Evolutionary conservation across 345 rosid species (phyloP).

Genomic region (Syzygium oleosum): DNA sequence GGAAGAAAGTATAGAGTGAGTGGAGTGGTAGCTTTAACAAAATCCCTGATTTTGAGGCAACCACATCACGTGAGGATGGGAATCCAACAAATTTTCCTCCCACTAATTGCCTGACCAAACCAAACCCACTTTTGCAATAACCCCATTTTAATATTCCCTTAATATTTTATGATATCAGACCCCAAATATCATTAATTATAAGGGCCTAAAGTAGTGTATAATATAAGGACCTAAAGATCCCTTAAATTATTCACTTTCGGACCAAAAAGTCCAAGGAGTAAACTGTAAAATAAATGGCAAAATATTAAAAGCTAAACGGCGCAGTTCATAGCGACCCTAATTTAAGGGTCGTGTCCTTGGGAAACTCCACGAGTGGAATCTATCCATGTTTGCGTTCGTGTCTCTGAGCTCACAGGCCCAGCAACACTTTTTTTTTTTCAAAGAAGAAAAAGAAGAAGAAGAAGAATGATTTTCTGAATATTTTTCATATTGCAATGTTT

Average conservation of each 20-base stretch:
- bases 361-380: constrained; percentile 1
- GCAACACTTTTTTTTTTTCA: neutral
- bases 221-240: neutral
- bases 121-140: neutral
- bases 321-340: neutral
- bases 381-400: neutral
- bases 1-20: neutral
- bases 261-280: neutral
- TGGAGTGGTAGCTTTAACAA: neutral
- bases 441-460: neutral
- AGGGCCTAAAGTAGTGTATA: neutral
- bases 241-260: neutral
- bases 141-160: neutral
- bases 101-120: neutral
- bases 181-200: neutral
- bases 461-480: neutral
- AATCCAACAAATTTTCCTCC: neutral
- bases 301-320: constrained; percentile 2
- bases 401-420: neutral
- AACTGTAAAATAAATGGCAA: neutral
- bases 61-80: constrained; percentile 4
- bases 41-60: constrained; percentile 8
- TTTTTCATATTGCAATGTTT: neutral
- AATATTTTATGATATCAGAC: neutral
- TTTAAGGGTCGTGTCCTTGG: constrained; percentile 1